These are phyloP conservation scores for carrot (Daucus carota) DNA, from an alignment of 129 eudicot species.

Conservation along the genomic window DH1_v3.0 NC_030384.2:42064501-42065000, in stretches of 20 bases:
- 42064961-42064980: too few species aligned
- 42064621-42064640: background rate
- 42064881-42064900: too few species aligned
- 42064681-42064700: background rate
- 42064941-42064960: too few species aligned
- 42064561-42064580: constrained; percentile 80
- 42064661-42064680: background rate
- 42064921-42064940: too few species aligned
- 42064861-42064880: too few species aligned
- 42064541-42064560: constrained; percentile 85
- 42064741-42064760: too few species aligned
- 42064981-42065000: too few species aligned
- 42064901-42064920: too few species aligned
- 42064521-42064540: constrained; percentile 63
- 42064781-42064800: background rate
- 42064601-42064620: constrained; percentile 40
- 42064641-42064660: background rate
- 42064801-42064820: background rate
- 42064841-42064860: too few species aligned
- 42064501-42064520: constrained; percentile 35
- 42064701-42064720: background rate
- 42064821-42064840: background rate
- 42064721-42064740: too few species aligned
- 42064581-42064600: constrained; percentile 58
- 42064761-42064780: background rate